Percentiles rank a stretch among this genome's conserved stretches.
Conservation (phyloP, 2,329 filamentous ascomycete genomes). For the Sphaerostilbella broomeana region DNA sequence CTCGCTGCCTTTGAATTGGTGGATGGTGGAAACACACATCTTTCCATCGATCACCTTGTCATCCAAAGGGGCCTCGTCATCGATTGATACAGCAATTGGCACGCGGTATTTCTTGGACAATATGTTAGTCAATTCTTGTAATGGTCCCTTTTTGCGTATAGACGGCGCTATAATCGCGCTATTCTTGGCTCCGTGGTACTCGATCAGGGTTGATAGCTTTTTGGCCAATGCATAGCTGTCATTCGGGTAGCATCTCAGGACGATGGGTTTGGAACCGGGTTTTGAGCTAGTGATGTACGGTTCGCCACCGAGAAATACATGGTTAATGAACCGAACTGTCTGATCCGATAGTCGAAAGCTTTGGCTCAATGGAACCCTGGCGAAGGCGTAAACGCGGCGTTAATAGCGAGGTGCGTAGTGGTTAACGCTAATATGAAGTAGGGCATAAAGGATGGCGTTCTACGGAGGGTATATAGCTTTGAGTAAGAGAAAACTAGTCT, state of each 20-base stretch:
- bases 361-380: not conserved
- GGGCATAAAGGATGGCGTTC: conserved; percentile 54
- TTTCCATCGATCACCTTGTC: conserved; percentile 23
- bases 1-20: conserved; percentile 29
- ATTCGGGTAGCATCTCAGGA: conserved; percentile 17
- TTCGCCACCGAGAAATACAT: conserved; percentile 21
- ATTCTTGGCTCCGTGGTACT: conserved; percentile 3
- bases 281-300: conserved; percentile 24
- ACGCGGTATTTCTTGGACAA: not conserved
- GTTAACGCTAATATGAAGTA: conserved; percentile 54
- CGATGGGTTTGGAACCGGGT: conserved; percentile 22
- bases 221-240: conserved; percentile 12
- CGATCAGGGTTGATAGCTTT: not conserved
- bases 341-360: conserved; percentile 24
- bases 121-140: conserved; percentile 1
- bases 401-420: conserved; percentile 56
- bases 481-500: conserved; percentile 50
- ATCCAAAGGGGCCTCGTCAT: conserved; percentile 15
- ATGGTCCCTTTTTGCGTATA: not conserved
- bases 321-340: conserved; percentile 22
- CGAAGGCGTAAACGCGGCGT: conserved; percentile 3
- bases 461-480: conserved; percentile 50
- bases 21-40: conserved; percentile 25
- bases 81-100: not conserved
- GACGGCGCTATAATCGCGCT: conserved; percentile 4